phyloP scores from a whole-genome alignment of 2,329 filamentous ascomycete species.

The Ophiosphaerella korrae region DNA sequence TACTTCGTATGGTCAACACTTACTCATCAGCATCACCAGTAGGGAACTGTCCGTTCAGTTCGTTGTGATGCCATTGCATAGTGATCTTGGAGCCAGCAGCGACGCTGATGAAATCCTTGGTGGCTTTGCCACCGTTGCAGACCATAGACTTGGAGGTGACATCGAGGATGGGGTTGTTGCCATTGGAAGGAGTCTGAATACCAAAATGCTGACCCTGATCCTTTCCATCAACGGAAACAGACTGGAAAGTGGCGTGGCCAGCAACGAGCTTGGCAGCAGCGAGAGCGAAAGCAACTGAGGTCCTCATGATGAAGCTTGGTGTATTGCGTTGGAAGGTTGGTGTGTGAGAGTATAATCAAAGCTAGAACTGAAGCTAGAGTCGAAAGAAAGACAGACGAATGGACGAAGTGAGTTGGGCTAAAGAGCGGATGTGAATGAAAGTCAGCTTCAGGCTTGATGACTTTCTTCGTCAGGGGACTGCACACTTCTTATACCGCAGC shows the following conservation, averaged over 20 bases:
- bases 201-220: constrained; percentile 43
- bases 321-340: constrained; percentile 17
- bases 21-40: constrained; percentile 51
- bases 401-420: constrained; percentile 35
- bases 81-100: constrained; percentile 54
- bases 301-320: constrained; percentile 39
- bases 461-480: constrained; percentile 10
- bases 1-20: neutral
- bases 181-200: constrained; percentile 52
- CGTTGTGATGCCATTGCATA: constrained; percentile 59
- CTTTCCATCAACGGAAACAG: constrained; percentile 50
- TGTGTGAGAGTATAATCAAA: constrained; percentile 25
- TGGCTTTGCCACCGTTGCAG: constrained; percentile 43
- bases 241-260: constrained; percentile 46
- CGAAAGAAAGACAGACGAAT: constrained; percentile 32
- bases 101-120: constrained; percentile 51
- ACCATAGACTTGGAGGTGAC: constrained; percentile 42
- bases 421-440: constrained; percentile 39
- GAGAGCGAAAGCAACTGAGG: constrained; percentile 36
- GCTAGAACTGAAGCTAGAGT: constrained; percentile 15
- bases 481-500: constrained; percentile 31
- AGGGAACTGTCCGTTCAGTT: constrained; percentile 14
- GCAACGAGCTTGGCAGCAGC: constrained; percentile 41
- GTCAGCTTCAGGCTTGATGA: constrained; percentile 41
- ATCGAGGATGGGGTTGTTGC: constrained; percentile 46